phyloP scores from a whole-genome alignment of 441 rosid genomes.

The Erysimum cheiri region DNA sequence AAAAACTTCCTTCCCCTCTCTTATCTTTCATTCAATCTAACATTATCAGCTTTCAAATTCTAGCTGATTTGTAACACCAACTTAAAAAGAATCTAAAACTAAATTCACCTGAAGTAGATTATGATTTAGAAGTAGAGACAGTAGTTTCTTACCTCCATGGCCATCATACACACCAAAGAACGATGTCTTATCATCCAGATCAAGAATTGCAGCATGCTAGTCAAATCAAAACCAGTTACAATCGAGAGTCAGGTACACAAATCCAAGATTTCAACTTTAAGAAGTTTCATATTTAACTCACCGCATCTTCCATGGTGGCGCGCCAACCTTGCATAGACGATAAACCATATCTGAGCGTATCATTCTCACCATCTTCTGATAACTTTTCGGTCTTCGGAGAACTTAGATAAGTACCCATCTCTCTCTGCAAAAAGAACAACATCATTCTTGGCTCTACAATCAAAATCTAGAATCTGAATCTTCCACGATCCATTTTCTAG shows the following conservation, averaged over 20 bases:
- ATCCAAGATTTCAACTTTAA: slow-evolving; percentile 24
- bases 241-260: neutral
- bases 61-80: too few relatives aligned
- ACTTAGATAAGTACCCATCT: slow-evolving; percentile 94
- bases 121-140: slow-evolving; percentile 7
- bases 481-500: neutral
- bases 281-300: slow-evolving; percentile 49
- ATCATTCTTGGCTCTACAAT: neutral
- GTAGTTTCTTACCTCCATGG: slow-evolving; percentile 78
- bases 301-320: slow-evolving; percentile 98
- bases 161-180: slow-evolving; percentile 98
- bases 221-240: neutral
- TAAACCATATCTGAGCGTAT: slow-evolving; percentile 75
- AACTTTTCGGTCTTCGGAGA: slow-evolving; percentile 89
- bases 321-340: slow-evolving; percentile 99
- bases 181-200: slow-evolving; percentile 76
- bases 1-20: too few relatives aligned
- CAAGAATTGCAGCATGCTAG: slow-evolving; percentile 85
- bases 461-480: neutral
- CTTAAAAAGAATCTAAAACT: neutral
- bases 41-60: neutral
- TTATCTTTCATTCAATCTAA: neutral
- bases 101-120: neutral
- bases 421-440: slow-evolving; percentile 28
- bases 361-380: slow-evolving; percentile 89